Conservation (phyloP, 2,329 filamentous ascomycete species). For the Aspergillus caelatus region DNA sequence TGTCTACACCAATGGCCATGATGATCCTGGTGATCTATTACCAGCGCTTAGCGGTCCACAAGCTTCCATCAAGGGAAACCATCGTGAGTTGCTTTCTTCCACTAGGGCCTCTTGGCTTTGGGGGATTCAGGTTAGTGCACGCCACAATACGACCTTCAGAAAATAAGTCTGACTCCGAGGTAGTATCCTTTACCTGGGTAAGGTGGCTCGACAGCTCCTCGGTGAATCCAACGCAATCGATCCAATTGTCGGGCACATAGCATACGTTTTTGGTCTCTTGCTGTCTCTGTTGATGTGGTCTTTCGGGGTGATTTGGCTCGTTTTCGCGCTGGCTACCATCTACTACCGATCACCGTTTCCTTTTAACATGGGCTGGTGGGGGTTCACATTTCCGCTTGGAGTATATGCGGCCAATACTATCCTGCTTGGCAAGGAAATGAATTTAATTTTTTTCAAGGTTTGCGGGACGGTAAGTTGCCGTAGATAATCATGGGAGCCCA, state of each 20-base stretch:
- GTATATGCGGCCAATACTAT: conserved; percentile 46
- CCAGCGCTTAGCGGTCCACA: conserved; percentile 67
- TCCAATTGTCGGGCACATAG: conserved; percentile 52
- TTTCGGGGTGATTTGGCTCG: conserved; percentile 58
- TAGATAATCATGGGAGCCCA: background rate
- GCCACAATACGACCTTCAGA: too few relatives aligned
- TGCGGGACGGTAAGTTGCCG: conserved; percentile 48
- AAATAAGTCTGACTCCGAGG: conserved; percentile 22
- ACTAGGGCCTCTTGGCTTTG: conserved; percentile 67
- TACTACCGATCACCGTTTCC: conserved; percentile 49
- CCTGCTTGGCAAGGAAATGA: conserved; percentile 51
- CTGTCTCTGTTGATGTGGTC: conserved; percentile 60
- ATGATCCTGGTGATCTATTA: conserved; percentile 70
- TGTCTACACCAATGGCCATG: conserved; percentile 63
- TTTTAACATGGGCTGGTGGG: conserved; percentile 65
- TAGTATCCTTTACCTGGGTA: conserved; percentile 54
- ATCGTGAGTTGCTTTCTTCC: conserved; percentile 71
- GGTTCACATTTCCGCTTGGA: conserved; percentile 60
- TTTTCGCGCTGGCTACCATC: conserved; percentile 53
- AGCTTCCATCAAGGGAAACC: conserved; percentile 66
- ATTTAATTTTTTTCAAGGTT: conserved; percentile 56
- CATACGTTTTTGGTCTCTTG: conserved; percentile 62
- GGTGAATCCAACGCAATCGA: conserved; percentile 41
- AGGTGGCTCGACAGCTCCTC: conserved; percentile 47
- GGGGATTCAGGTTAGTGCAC: conserved; percentile 55